These are phyloP conservation scores for Hortiboletus campestris DNA, from an alignment of 768 basidiomycete species.

Conservation along the genomic window DNA sequence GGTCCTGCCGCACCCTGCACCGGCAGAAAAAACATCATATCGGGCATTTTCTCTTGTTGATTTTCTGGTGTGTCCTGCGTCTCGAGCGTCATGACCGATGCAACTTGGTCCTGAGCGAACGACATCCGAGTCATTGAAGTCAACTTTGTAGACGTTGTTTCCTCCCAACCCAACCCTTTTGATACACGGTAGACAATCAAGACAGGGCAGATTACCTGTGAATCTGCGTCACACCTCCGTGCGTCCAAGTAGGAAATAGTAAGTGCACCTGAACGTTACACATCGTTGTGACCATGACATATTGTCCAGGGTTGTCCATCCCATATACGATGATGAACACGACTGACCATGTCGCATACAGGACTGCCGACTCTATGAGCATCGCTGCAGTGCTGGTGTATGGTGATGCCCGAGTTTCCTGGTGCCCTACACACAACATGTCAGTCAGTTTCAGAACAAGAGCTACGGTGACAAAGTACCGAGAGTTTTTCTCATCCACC, in stretches of 20 bases:
- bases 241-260: neutral
- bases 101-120: neutral
- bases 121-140: neutral
- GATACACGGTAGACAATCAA: neutral
- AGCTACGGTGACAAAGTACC: neutral
- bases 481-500: neutral
- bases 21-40: too few species aligned
- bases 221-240: neutral
- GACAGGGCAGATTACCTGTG: neutral
- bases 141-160: neutral
- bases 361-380: neutral
- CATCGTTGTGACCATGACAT: neutral
- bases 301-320: neutral
- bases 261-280: neutral
- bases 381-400: neutral
- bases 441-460: neutral
- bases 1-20: too few species aligned
- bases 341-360: neutral
- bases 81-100: neutral
- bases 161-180: neutral
- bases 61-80: too few species aligned
- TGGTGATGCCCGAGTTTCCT: neutral
- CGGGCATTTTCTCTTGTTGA: too few species aligned
- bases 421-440: neutral
- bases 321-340: neutral